A percentile compares a stretch with the other conserved stretches of the same genome.
These are phyloP conservation scores for Phytopythium sindhum DNA, from an alignment of 352 stramenopile species.

Conservation along the genomic window DNA sequence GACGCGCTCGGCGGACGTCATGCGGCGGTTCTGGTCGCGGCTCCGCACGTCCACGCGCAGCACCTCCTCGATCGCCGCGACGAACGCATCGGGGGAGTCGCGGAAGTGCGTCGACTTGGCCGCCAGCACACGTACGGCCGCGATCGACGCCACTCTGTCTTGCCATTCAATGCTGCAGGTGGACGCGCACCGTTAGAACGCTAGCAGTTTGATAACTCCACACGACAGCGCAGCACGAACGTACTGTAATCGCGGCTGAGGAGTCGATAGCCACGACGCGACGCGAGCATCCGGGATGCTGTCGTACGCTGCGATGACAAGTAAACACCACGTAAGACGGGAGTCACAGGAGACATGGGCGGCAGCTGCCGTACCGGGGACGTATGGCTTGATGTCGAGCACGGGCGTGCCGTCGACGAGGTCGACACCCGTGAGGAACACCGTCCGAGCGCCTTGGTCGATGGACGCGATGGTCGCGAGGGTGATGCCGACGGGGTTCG, in stretches of 20 bases:
- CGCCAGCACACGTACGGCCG: slow-evolving; percentile 30
- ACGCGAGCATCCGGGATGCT: slow-evolving; percentile 38
- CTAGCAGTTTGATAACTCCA: neutral
- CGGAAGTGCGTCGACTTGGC: slow-evolving; percentile 43
- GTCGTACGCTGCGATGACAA: slow-evolving; percentile 32
- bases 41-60: slow-evolving; percentile 72
- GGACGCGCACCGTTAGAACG: neutral
- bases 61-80: slow-evolving; percentile 57
- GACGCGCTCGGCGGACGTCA: slow-evolving; percentile 24
- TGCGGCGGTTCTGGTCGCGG: slow-evolving; percentile 65
- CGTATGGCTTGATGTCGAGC: slow-evolving; percentile 98
- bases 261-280: slow-evolving; percentile 40
- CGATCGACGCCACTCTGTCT: slow-evolving; percentile 15
- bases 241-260: slow-evolving; percentile 34
- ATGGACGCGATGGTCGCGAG: slow-evolving; percentile 87
- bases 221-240: slow-evolving; percentile 8
- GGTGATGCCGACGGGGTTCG: slow-evolving; percentile 94
- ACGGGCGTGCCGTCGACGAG: slow-evolving; percentile 96
- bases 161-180: slow-evolving; percentile 44
- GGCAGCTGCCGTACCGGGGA: slow-evolving; percentile 50
- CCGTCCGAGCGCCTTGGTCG: slow-evolving; percentile 41
- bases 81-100: slow-evolving; percentile 22
- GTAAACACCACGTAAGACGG: neutral
- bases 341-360: neutral
- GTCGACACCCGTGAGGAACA: slow-evolving; percentile 88